Base-by-base conservation (phyloP, 2,329 filamentous ascomycete genomes). In the Trichothecium sympodiale region DNA sequence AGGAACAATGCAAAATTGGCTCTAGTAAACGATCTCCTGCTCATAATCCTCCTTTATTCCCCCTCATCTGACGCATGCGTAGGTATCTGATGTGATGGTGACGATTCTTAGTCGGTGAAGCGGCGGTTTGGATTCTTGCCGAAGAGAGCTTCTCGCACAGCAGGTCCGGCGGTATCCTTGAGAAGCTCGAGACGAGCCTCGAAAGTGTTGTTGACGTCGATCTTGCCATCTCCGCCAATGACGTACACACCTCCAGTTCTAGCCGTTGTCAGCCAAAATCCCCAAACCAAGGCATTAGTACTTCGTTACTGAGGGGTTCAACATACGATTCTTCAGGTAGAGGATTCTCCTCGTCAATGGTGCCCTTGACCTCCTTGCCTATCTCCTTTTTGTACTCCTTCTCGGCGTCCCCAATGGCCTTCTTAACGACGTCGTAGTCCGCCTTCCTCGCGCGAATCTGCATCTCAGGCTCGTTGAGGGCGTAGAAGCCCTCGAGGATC, bases 171-270 rank as follows among this genome's bases (percentile, higher is more conserved):
- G 47, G 83, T 83, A 38, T 80, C 79, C 63, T 94, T 82, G 45
- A 96, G 76, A 41, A 96, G 70, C 52, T 74, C 75, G 60, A 98
- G 69, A 46, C 91, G 80, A 56, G 94, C 83, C 57, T 96, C 91
- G 48, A 96, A 83, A 37, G 91, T 96, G 69, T 98, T 96, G 74
- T 95, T 88, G 61, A 98, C 89, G 52, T 94, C 87, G 57, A 98
- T 96, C 72, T 89, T 95, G 57, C 91, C 91, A 45, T 71, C 71
- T 47, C 83, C 80, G 45, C 88, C 86, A 37, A 94, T 63, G 45
- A 98, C 77, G 39, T 74, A 59, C 39, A 94, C 71, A 50, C 91
- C 91, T 41, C 91, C 91, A 41, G 87, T 72, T 52, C 91, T 96
- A 47, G 42, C 34, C 26, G 17, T 18, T 16, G 9, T 57, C 42